Base-by-base conservation (phyloP, 2,329 filamentous ascomycete genomes). In the Colletotrichum eleusines region DNA sequence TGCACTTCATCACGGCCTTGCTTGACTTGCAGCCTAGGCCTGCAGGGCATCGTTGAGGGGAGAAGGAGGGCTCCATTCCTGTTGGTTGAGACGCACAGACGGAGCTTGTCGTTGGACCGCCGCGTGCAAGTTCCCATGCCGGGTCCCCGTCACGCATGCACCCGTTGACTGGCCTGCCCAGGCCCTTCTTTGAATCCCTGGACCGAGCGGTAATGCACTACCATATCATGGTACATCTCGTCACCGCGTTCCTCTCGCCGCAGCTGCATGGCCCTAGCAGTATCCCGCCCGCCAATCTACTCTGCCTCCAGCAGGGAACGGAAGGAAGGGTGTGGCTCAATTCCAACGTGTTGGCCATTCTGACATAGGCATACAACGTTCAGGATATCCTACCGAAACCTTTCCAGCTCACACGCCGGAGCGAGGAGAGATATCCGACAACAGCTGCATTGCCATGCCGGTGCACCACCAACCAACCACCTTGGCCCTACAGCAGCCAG, bases 61-160 rank as follows among this genome's bases (percentile, higher is more conserved):
- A 40, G 33, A 33, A 38, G 26, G 33, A n/a, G 50, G 31, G 60
- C 60, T 70, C 66, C 69, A 70, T 72, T 69, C 69, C 66, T 69
- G 66, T 72, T 69, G 69, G 66, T 65, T 69, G 60, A 64, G 66
- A 53, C 44, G 69, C 66, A 72, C 69, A 72, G 60, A 70, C 69
- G 60, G 60, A 66, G 48, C 58, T 63, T 57, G 68, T 71, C 38
- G 68, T 71, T 63, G 68, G 68, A 50, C 57, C 48, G 28, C 64
- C 68, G 68, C 40, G 69, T 72, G 65, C 48, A 50, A 60, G 48
- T 70, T 72, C 33, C 69, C 66, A 61, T 61, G 35, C 35, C 60
- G 23, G 33, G 33, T 66, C 62, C 64, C 63, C 67, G 63, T 50
- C 51, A 44, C 51, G 57, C 66, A 51, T 28, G 63, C 66, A 64